Percentiles rank a stretch among this genome's conserved stretches.
Conservation (phyloP, 768 basidiomycete genomes). For the Trametes villosa region DNA sequence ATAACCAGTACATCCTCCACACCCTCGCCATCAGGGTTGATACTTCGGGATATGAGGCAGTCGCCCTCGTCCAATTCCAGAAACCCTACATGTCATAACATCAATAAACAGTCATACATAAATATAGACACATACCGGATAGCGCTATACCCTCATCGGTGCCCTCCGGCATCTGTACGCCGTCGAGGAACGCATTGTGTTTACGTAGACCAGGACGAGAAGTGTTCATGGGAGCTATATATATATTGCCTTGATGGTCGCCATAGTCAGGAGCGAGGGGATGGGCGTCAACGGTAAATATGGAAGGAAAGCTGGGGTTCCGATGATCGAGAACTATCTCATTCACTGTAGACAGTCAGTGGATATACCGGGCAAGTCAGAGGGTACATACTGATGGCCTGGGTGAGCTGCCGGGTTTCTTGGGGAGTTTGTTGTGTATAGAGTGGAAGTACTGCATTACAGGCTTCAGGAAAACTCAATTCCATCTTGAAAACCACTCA, state of each 20-base stretch:
- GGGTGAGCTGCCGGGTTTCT: too few species aligned
- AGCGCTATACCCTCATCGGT: not conserved
- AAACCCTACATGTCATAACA: not conserved
- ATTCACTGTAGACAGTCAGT: too few species aligned
- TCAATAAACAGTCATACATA: not conserved
- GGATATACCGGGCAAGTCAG: too few species aligned
- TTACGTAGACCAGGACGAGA: not conserved
- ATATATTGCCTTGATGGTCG: not conserved
- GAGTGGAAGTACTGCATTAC: too few species aligned
- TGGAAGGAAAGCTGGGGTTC: not conserved
- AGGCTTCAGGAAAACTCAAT: too few species aligned
- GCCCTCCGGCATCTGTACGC: not conserved
- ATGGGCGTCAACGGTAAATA: not conserved
- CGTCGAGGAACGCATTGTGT: not conserved
- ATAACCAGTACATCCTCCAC: not conserved
- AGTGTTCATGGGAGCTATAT: not conserved
- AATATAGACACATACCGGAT: not conserved
- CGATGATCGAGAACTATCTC: too few species aligned
- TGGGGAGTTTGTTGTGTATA: too few species aligned
- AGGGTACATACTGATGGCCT: too few species aligned
- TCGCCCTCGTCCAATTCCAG: not conserved
- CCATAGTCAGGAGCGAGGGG: not conserved
- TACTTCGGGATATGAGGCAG: not conserved
- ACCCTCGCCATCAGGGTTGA: not conserved
- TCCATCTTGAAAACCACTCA: too few species aligned